phyloP scores from a whole-genome alignment of 2,329 filamentous ascomycete genomes.

The Aspergillus cejpii region DNA sequence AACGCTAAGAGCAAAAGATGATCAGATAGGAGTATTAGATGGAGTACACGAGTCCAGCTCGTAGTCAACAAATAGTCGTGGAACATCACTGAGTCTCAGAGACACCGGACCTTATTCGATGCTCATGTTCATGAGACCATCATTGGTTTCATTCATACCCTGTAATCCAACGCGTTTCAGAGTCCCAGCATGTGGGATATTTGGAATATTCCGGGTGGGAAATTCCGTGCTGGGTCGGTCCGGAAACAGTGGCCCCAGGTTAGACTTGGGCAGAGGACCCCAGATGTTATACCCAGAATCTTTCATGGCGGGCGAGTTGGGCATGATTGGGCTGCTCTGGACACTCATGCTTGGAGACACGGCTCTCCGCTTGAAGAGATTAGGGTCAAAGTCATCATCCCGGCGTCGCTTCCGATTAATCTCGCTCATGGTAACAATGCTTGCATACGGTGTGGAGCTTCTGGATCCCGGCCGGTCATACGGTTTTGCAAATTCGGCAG shows the following conservation, averaged over 20 bases:
- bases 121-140: conserved; percentile 93
- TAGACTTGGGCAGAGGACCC: conserved; percentile 63
- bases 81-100: background rate
- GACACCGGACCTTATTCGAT: conserved; percentile 59
- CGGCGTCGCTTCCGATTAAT: conserved; percentile 73
- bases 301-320: conserved; percentile 71
- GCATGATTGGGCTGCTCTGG: conserved; percentile 78
- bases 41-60: conserved; percentile 9
- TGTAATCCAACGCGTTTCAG: conserved; percentile 68
- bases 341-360: conserved; percentile 87
- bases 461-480: conserved; percentile 32
- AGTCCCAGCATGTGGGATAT: conserved; percentile 41
- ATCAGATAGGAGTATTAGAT: background rate
- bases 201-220: conserved; percentile 47
- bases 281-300: conserved; percentile 56
- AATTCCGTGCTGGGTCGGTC: conserved; percentile 47
- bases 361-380: conserved; percentile 81
- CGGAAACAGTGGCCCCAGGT: conserved; percentile 44
- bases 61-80: background rate
- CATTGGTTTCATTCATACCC: conserved; percentile 92
- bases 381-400: conserved; percentile 84
- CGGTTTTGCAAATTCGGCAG: conserved; percentile 28
- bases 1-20: too few species aligned
- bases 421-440: conserved; percentile 53
- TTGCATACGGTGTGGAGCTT: conserved; percentile 40